phyloP scores from a whole-genome alignment of 2,329 filamentous ascomycete species.

The Dothistroma pini region DNA sequence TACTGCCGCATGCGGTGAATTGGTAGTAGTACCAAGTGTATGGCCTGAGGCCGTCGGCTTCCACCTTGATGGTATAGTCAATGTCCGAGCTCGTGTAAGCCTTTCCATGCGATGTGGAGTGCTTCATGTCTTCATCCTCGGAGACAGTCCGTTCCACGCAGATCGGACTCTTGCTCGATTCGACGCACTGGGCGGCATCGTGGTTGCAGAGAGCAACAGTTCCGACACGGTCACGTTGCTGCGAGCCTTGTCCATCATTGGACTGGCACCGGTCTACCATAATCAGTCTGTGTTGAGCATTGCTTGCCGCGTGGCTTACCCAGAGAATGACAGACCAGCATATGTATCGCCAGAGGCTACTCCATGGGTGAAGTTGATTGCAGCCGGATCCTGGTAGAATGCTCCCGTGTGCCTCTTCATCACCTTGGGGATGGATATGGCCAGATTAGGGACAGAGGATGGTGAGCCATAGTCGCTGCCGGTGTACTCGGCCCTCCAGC shows the following conservation, averaged over 20 bases:
- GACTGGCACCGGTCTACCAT: slow-evolving; percentile 27
- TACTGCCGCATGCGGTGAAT: slow-evolving; percentile 25
- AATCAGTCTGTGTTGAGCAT: background rate
- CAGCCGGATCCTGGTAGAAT: slow-evolving; percentile 42
- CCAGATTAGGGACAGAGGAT: slow-evolving; percentile 60
- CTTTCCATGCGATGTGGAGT: slow-evolving; percentile 18
- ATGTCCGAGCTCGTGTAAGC: slow-evolving; percentile 31
- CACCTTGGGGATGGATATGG: slow-evolving; percentile 60
- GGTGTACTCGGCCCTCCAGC: slow-evolving; percentile 19
- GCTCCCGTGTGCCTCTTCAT: slow-evolving; percentile 49
- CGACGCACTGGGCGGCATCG: slow-evolving; percentile 26
- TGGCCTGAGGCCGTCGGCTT: slow-evolving; percentile 23
- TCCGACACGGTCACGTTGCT: slow-evolving; percentile 29
- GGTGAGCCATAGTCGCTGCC: slow-evolving; percentile 65
- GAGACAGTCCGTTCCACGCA: slow-evolving; percentile 24
- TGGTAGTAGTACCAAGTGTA: slow-evolving; percentile 31
- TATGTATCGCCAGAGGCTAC: slow-evolving; percentile 42
- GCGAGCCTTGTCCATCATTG: slow-evolving; percentile 23
- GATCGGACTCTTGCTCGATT: slow-evolving; percentile 22
- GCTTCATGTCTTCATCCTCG: slow-evolving; percentile 15
- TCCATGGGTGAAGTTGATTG: slow-evolving; percentile 60
- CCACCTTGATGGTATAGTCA: slow-evolving; percentile 31
- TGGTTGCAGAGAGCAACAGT: slow-evolving; percentile 28
- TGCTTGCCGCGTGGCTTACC: slow-evolving; percentile 13
- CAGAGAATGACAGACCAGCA: slow-evolving; percentile 40